Evolutionary conservation across 2,329 filamentous ascomycete species (phyloP).

Genomic region (Fusarium palustre): DNA sequence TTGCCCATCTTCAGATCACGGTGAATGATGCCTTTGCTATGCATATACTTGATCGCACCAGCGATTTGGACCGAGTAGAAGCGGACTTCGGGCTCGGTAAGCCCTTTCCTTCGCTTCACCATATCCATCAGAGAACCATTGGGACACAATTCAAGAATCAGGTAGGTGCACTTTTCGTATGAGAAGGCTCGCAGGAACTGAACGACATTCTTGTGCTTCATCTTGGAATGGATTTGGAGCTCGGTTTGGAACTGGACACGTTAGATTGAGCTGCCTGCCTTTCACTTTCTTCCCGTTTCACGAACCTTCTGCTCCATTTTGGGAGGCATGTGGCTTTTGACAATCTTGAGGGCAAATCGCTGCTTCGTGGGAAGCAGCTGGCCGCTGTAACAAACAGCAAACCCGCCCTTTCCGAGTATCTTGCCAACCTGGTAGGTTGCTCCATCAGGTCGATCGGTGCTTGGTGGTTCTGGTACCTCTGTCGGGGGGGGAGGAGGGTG

Average conservation of each 20-base stretch:
- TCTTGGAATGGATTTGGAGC: conserved; percentile 97
- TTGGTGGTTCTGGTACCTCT: conserved; percentile 71
- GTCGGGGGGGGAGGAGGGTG: conserved; percentile 73
- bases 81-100: conserved; percentile 93
- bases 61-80: conserved; percentile 95
- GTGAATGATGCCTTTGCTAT: conserved; percentile 94
- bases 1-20: conserved; percentile 98
- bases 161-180: conserved; percentile 88
- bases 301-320: conserved; percentile 87
- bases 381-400: conserved; percentile 83
- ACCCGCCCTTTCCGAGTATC: conserved; percentile 82
- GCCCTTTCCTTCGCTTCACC: conserved; percentile 89
- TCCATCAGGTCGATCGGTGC: conserved; percentile 75
- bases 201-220: conserved; percentile 95
- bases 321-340: conserved; percentile 82
- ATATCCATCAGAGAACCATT: conserved; percentile 98
- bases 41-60: conserved; percentile 98
- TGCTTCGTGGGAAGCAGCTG: conserved; percentile 74
- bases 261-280: conserved; percentile 29
- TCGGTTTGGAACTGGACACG: conserved; percentile 75
- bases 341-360: conserved; percentile 82
- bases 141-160: conserved; percentile 92
- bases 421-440: conserved; percentile 79
- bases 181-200: conserved; percentile 95
- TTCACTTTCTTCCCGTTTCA: not conserved